A percentile compares a stretch with the other conserved stretches of the same genome.
Conservation (phyloP, 1,284 basidiomycete species). For the Gymnopus androsaceus region DNA sequence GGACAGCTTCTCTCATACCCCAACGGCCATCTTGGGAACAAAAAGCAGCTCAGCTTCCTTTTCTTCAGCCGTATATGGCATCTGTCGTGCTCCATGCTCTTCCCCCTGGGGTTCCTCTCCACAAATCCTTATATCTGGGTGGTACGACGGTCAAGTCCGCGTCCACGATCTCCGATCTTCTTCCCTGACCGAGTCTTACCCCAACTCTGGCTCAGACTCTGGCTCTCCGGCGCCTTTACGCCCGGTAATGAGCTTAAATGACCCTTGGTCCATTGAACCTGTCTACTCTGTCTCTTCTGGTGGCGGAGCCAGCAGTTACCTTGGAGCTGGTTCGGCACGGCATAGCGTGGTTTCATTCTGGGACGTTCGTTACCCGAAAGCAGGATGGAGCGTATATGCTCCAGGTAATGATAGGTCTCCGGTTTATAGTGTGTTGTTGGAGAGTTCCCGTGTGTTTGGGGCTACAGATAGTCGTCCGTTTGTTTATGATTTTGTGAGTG, state of each 20-base stretch:
- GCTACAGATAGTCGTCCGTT: constrained; percentile 73
- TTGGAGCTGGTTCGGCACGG: constrained; percentile 72
- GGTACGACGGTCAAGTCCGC: constrained; percentile 73
- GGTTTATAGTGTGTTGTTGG: constrained; percentile 68
- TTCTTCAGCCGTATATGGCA: constrained; percentile 69
- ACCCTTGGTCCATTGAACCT: constrained; percentile 70
- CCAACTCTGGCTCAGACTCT: not conserved
- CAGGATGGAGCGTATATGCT: constrained; percentile 58
- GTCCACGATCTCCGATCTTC: constrained; percentile 71
- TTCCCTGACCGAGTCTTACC: not conserved
- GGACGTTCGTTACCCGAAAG: constrained; percentile 63
- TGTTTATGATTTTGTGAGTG: constrained; percentile 70
- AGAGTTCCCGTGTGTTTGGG: constrained; percentile 74
- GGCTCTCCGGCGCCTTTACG: constrained; percentile 35
- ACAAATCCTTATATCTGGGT: constrained; percentile 74
- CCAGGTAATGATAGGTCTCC: constrained; percentile 75
- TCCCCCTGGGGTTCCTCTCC: constrained; percentile 69
- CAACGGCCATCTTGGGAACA: constrained; percentile 47
- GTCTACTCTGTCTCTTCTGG: constrained; percentile 72
- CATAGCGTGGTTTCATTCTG: constrained; percentile 77
- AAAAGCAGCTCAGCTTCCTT: constrained; percentile 29
- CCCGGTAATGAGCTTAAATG: constrained; percentile 60
- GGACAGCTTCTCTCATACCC: constrained; percentile 43
- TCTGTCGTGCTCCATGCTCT: constrained; percentile 56
- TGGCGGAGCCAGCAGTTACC: constrained; percentile 61